Conservation (phyloP, 2,329 filamentous ascomycete genomes). For the Colletotrichum filicis region DNA sequence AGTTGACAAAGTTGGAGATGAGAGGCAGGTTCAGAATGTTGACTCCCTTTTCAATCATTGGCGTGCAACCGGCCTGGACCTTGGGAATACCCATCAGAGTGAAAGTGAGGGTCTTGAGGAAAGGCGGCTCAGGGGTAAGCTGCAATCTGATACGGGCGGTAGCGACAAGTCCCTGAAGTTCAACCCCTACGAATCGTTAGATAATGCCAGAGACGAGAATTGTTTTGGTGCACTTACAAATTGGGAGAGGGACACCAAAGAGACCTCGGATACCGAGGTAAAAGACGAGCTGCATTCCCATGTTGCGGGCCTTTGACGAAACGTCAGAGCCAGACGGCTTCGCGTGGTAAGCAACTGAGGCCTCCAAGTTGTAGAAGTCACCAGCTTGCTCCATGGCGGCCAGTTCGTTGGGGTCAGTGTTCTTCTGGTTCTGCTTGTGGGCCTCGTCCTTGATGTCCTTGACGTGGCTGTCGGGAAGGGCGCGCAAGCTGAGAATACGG, state of each 20-base stretch:
- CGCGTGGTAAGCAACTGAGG: conserved; percentile 83
- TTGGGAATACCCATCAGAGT: conserved; percentile 95
- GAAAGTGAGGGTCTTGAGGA: conserved; percentile 90
- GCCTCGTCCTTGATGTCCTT: conserved; percentile 78
- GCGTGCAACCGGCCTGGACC: conserved; percentile 88
- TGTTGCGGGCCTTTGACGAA: conserved; percentile 84
- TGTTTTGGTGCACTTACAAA: conserved; percentile 60
- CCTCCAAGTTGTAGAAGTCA: conserved; percentile 86
- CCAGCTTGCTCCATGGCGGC: conserved; percentile 91
- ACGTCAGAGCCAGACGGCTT: conserved; percentile 76
- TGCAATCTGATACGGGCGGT: conserved; percentile 77
- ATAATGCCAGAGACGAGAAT: conserved; percentile 59
- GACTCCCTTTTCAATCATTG: conserved; percentile 90
- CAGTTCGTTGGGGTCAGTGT: conserved; percentile 85
- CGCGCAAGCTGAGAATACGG: conserved; percentile 86
- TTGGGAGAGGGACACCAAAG: conserved; percentile 87
- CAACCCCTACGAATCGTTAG: conserved; percentile 68
- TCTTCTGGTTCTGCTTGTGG: conserved; percentile 63
- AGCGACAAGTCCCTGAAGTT: conserved; percentile 77
- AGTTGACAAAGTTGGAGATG: conserved; percentile 97
- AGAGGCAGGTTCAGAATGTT: conserved; percentile 92
- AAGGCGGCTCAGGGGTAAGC: conserved; percentile 87
- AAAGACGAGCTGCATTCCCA: conserved; percentile 79
- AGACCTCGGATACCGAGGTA: conserved; percentile 91
- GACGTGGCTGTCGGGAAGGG: conserved; percentile 85